Evolutionary conservation across 495 filamentous ascomycete species (phyloP).

Genomic region (Trichoderma reesei): DNA sequence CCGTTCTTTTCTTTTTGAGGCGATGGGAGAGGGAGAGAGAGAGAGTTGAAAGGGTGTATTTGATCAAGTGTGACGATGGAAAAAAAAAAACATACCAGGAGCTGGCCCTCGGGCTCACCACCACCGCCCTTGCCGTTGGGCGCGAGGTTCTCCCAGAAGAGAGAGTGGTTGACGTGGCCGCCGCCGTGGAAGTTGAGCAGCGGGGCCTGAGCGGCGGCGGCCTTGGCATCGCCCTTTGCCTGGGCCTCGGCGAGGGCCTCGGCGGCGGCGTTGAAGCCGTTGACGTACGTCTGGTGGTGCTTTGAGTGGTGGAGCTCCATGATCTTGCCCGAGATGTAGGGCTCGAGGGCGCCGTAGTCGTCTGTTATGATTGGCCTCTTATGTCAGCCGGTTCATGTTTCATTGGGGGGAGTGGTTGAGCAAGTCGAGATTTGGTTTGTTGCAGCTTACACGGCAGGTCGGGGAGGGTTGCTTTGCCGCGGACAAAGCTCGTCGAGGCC

Average conservation of each 20-base stretch:
- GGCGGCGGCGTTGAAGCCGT: constrained; percentile 53
- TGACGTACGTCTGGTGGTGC: constrained; percentile 75
- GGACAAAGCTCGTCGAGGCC: constrained; percentile 61
- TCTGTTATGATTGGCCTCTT: constrained; percentile 35
- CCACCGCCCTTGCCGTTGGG: constrained; percentile 61
- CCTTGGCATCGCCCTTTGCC: constrained; percentile 46
- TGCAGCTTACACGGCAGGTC: constrained; percentile 73
- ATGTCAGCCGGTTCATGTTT: constrained; percentile 3
- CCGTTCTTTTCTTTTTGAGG: no score
- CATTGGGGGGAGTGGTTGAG: not conserved
- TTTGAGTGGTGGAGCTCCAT: constrained; percentile 88
- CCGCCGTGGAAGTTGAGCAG: constrained; percentile 96
- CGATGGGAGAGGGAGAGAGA: not conserved
- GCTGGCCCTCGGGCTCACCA: constrained; percentile 54
- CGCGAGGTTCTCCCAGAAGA: constrained; percentile 98
- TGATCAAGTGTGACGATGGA: not conserved
- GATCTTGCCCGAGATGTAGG: constrained; percentile 89
- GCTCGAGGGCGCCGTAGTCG: constrained; percentile 88
- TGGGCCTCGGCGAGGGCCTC: constrained; percentile 54
- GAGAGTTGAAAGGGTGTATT: not conserved
- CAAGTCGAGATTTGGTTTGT: not conserved
- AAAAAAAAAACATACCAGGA: constrained; percentile 28
- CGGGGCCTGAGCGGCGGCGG: constrained; percentile 73
- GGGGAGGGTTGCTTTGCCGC: constrained; percentile 86
- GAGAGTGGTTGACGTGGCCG: constrained; percentile 86